Base-by-base conservation (phyloP, 2,329 filamentous ascomycete genomes). In the Exophiala sp. region DNA sequence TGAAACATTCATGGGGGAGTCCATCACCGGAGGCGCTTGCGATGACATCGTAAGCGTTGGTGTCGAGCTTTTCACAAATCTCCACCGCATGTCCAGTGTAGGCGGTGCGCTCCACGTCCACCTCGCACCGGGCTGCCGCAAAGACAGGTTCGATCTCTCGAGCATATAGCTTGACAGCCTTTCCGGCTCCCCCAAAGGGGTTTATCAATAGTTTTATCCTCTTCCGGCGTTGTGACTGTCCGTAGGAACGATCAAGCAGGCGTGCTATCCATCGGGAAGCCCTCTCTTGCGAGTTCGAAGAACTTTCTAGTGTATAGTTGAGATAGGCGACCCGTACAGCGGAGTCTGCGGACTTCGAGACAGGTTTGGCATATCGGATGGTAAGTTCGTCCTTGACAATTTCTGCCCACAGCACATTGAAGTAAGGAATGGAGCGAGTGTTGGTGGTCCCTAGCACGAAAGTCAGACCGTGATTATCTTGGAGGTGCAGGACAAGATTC, bases 1-100 rank as follows among this genome's bases (percentile, higher is more conserved):
- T 97, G 73, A 96, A 95, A 7, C 95, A 85, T 68, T 98, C 93
- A 65, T 95, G 85, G 0, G 88, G 85, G 32, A 95, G 75, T 8
- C 93, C 93, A 62, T 98, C 93, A 3, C 93, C 93, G 0, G 91
- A 96, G 64, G 88, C 93, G 55, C 88, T 87, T 21, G 91, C 82
- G 11, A 97, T 78, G 7, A 89, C 84, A 69, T 98, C 93, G 67
- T 82, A 95, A 1, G 77, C 79, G 41, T 89, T 79, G 22, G 93
- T 76, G 63, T 96, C 86, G 42, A 95, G 69, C 35, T 81, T 76
- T 63, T 86, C 76, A 9, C 82, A 83, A 53, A 97, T 82, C 16
- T 88, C 84, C 1, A 83, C 75, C 1, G 87, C 93, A 68, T 97
- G 86, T 2, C 88, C 88, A 11, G 77, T 73, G 63, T 83, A 78